Base-by-base conservation (phyloP, 352 stramenopile genomes). In the Globisporangium spiculum region DNA sequence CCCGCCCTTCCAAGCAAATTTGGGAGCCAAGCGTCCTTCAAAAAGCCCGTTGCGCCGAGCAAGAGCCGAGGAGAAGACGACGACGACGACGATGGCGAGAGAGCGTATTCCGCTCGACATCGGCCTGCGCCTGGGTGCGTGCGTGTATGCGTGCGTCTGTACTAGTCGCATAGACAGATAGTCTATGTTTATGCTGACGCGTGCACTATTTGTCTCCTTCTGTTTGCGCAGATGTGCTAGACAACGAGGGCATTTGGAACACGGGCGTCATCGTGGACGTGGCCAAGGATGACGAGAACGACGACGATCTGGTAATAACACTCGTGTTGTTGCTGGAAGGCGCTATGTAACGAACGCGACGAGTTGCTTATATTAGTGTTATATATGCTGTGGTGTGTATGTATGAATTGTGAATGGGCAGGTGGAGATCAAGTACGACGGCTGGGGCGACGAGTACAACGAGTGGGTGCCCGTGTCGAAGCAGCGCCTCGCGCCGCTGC, bases 181-280 rank as follows among this genome's bases (percentile, higher is more conserved):
- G 38, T 52, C 1, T 34, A 0, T 69, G 26, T 71, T 36, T 24
- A 16, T 62, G 48, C 22, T 65, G 14, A 69, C 38, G 38, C 26
- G 16, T 8, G 16, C 7, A 12, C 20, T 16, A 14, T 36, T 32
- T 9, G 22, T 26, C 20, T 60, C 10, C 32, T 4, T 55, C 30
- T 27, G 41, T 46, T 14, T 48, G 16, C 18, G 27, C 59, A 92
- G 86, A 94, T 65, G 79, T 92, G 60, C 73, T 94, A 67, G 86
- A 94, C 67, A 87, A 89, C 53, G 86, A 94, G 58, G 86, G 86
- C 34, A 94, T 92, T 60, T 94, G 86, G 86, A 94, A 94, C 75
- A 92, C 84, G 30, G 86, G 81, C 34, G 50, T 77, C 24, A 83
- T 93, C 68, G 78, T 81, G 48, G 84, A 93, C 67, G 79, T 91